A percentile compares a stretch with the other conserved stretches of the same genome.
phyloP scores from a whole-genome alignment of 2,329 filamentous ascomycete species.

The Pseudogymnoascus sp. region DNA sequence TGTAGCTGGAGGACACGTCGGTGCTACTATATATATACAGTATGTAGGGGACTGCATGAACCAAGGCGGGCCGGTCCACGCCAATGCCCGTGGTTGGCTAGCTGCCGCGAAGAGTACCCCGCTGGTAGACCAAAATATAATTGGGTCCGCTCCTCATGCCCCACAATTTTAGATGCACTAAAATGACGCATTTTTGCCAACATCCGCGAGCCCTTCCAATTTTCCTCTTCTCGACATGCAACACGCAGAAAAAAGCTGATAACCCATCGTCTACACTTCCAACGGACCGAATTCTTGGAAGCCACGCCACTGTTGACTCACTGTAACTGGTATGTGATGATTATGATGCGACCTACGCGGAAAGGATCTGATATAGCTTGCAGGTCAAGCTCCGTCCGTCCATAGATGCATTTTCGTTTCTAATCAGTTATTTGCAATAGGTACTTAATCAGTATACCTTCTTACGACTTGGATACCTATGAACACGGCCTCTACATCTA shows the following conservation, averaged over 20 bases:
- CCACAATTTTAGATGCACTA: neutral
- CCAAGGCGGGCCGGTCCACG: neutral
- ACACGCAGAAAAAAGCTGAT: neutral
- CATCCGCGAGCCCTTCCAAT: neutral
- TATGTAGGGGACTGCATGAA: neutral
- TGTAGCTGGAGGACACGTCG: no score
- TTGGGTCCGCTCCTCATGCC: neutral
- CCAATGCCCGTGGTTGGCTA: neutral
- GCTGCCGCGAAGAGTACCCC: neutral
- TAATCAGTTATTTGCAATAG: no score
- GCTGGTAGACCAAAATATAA: neutral
- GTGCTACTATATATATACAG: neutral
- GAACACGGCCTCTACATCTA: neutral
- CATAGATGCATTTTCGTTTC: no score
- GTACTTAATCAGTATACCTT: no score
- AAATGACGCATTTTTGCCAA: neutral
- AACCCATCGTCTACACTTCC: neutral
- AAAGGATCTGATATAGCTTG: neutral
- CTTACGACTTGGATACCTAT: no score
- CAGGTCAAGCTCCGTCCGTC: neutral
- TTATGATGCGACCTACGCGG: neutral
- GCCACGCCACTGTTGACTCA: neutral
- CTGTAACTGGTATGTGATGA: neutral
- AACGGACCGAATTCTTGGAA: neutral
- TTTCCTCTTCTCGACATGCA: neutral